These are phyloP conservation scores for Fusarium burgessii DNA, from an alignment of 2,329 filamentous ascomycete species.

Conservation along the genomic window DNA sequence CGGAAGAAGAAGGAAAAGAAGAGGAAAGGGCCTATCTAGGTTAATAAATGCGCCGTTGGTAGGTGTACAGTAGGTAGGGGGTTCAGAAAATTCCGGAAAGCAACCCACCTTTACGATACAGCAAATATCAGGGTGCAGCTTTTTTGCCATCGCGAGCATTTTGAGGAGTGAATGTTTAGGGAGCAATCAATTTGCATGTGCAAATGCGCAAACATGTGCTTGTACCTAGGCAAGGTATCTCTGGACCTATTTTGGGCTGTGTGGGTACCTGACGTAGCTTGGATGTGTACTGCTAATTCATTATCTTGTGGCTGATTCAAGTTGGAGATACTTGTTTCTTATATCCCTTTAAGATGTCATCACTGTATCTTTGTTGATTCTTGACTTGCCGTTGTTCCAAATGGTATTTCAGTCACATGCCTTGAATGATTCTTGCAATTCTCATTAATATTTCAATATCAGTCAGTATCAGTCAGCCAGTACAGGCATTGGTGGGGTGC, in stretches of 20 bases:
- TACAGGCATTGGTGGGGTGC: constrained; percentile 36
- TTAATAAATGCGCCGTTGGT: constrained; percentile 19
- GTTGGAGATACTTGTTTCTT: constrained; percentile 7
- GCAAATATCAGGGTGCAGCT: constrained; percentile 10
- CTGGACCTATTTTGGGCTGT: constrained; percentile 32
- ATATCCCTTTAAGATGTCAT: constrained; percentile 15
- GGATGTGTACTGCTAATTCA: background rate
- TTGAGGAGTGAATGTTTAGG: background rate
- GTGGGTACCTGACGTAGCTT: constrained; percentile 34
- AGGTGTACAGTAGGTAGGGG: constrained; percentile 11
- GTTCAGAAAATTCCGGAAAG: constrained; percentile 15
- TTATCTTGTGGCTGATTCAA: constrained; percentile 26
- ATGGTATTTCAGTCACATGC: constrained; percentile 2
- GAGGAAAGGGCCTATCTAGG: constrained; percentile 6
- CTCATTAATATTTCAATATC: background rate
- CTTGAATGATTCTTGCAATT: background rate
- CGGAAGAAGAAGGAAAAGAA: background rate
- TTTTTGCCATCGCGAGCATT: constrained; percentile 34
- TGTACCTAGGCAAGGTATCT: constrained; percentile 37
- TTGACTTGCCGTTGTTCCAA: background rate
- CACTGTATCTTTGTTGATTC: background rate
- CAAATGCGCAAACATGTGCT: constrained; percentile 36
- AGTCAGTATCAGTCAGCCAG: background rate
- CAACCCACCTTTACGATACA: constrained; percentile 27
- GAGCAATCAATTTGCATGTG: constrained; percentile 32